Evolutionary conservation across 345 rosid genomes (phyloP).

Genomic region (Bruguiera gymnorhiza): DNA sequence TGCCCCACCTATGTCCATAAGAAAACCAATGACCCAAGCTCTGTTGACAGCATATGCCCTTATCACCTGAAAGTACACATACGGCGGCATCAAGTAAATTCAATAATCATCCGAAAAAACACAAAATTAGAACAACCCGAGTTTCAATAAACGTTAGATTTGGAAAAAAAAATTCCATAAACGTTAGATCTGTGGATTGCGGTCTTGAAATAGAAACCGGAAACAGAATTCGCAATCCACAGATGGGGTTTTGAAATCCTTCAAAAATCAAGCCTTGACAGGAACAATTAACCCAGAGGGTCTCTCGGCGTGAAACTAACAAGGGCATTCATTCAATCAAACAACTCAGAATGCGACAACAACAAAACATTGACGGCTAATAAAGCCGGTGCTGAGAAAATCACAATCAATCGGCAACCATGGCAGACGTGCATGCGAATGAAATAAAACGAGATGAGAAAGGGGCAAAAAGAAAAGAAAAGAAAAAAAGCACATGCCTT

Average conservation of each 20-base stretch:
- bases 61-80: slow-evolving; percentile 48
- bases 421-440: too few species aligned
- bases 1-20: slow-evolving; percentile 91
- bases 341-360: too few species aligned
- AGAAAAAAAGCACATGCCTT: slow-evolving; percentile 40
- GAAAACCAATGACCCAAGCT: slow-evolving; percentile 79
- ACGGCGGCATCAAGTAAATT: not conserved
- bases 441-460: not conserved
- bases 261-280: too few species aligned
- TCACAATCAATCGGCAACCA: too few species aligned
- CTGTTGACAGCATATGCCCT: slow-evolving; percentile 74
- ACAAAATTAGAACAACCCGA: not conserved
- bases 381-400: too few species aligned
- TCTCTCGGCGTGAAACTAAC: too few species aligned
- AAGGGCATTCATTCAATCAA: too few species aligned
- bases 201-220: not conserved
- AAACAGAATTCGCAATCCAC: not conserved
- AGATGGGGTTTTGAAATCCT: not conserved
- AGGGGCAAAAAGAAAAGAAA: not conserved
- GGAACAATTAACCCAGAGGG: too few species aligned
- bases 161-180: not conserved
- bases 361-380: too few species aligned
- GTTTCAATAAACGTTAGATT: not conserved
- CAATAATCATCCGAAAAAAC: not conserved
- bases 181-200: not conserved